Evolutionary conservation across 768 basidiomycete species (phyloP).

Genomic region (Leccinum ochraceum): DNA sequence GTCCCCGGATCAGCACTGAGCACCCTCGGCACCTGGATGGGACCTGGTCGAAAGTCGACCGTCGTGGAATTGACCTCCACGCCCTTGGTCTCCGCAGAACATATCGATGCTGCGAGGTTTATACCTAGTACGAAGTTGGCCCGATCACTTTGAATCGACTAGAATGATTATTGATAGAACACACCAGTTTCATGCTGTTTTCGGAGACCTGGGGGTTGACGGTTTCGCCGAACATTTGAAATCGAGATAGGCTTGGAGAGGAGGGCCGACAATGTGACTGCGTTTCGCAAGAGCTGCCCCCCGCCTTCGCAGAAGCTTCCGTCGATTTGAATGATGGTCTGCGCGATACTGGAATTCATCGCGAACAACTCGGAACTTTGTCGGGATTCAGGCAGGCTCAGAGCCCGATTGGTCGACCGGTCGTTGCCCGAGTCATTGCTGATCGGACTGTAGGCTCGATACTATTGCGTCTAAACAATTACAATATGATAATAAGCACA

Average conservation of each 20-base stretch:
- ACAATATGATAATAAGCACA: constrained; percentile 13
- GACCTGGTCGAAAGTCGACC: constrained; percentile 59
- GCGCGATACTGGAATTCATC: constrained; percentile 9
- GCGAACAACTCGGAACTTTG: not conserved
- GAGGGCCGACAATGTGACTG: constrained; percentile 65
- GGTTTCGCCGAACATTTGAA: constrained; percentile 56
- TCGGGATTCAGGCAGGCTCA: not conserved
- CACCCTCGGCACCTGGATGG: constrained; percentile 40
- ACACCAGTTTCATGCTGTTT: constrained; percentile 72
- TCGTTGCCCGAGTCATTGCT: not conserved
- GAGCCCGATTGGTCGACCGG: not conserved
- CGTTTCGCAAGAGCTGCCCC: constrained; percentile 73
- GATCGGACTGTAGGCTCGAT: not conserved
- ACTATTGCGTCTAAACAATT: not conserved
- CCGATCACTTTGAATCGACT: not conserved
- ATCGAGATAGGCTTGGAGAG: constrained; percentile 61
- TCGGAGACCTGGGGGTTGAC: constrained; percentile 65
- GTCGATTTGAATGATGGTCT: constrained; percentile 35
- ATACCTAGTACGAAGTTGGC: constrained; percentile 45
- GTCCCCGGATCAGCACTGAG: constrained; percentile 36
- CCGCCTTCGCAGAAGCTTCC: constrained; percentile 55
- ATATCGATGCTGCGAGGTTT: constrained; percentile 62
- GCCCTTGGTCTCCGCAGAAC: constrained; percentile 54
- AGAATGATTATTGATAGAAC: not conserved
- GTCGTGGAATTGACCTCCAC: constrained; percentile 52